Percentiles rank a stretch among this genome's conserved stretches.
These are phyloP conservation scores for Phytophthora litchii DNA, from an alignment of 352 stramenopile species.

Conservation along the genomic window DNA sequence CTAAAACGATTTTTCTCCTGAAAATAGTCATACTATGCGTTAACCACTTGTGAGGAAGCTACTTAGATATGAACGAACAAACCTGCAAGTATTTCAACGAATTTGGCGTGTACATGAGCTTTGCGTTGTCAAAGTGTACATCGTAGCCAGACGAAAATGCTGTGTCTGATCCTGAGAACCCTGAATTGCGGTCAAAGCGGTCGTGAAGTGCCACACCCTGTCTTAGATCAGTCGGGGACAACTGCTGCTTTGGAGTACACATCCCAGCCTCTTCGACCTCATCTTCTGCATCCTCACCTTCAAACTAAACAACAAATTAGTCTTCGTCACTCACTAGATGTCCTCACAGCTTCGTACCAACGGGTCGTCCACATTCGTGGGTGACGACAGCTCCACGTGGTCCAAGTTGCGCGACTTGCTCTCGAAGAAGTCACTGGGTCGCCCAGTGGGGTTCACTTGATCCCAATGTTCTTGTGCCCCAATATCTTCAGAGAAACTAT, in stretches of 20 bases:
- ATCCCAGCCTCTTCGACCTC: slow-evolving; percentile 5
- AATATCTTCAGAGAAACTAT: slow-evolving; percentile 51
- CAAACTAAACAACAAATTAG: slow-evolving; percentile 20
- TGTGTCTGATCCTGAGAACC: slow-evolving; percentile 52
- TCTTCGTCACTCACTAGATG: background rate
- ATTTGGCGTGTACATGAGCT: slow-evolving; percentile 67
- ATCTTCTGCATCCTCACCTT: slow-evolving; percentile 2
- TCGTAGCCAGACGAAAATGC: slow-evolving; percentile 70
- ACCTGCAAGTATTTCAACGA: slow-evolving; percentile 78
- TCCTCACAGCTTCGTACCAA: slow-evolving; percentile 17
- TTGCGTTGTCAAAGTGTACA: slow-evolving; percentile 61
- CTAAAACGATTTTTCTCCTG: slow-evolving; percentile 38
- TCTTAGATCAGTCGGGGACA: slow-evolving; percentile 19
- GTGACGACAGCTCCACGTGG: slow-evolving; percentile 69
- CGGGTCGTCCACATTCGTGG: slow-evolving; percentile 22
- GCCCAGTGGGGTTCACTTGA: slow-evolving; percentile 33
- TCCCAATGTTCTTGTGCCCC: slow-evolving; percentile 34
- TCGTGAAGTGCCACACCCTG: slow-evolving; percentile 29
- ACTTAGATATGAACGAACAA: slow-evolving; percentile 13
- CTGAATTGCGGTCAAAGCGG: slow-evolving; percentile 27
- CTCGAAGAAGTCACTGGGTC: slow-evolving; percentile 77
- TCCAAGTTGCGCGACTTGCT: slow-evolving; percentile 76
- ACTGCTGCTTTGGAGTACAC: slow-evolving; percentile 17
- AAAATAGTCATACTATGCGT: background rate
- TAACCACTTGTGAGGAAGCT: too few relatives aligned